A percentile compares a stretch with the other conserved stretches of the same genome.
Evolutionary conservation across 257 asterid species (phyloP).

Genomic region (Eucommia ulmoides): DNA sequence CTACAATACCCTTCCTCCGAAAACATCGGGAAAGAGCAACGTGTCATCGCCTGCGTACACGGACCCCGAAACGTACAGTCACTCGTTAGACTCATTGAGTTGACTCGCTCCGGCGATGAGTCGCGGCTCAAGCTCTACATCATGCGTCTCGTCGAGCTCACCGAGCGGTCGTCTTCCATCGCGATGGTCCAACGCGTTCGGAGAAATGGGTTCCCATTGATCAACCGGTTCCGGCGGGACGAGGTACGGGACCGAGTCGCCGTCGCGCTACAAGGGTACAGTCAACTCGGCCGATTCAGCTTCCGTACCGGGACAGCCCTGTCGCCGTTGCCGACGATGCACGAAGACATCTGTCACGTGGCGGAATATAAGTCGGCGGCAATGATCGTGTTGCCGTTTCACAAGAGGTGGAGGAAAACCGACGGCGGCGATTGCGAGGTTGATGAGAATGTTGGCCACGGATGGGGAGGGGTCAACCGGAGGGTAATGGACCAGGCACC

Average conservation of each 20-base stretch:
- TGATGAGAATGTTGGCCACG: conserved; percentile 16
- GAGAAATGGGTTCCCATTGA: conserved; percentile 7
- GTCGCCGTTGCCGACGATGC: conserved; percentile 19
- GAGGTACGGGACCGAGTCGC: conserved; percentile 5
- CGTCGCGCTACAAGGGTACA: conserved; percentile 9
- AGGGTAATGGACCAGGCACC: not conserved
- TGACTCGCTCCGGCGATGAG: not conserved
- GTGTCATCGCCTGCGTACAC: not conserved
- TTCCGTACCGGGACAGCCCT: conserved; percentile 19
- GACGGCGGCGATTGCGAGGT: conserved; percentile 7
- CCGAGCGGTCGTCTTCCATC: conserved; percentile 8
- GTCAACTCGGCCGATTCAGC: conserved; percentile 11
- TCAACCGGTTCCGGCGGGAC: conserved; percentile 3
- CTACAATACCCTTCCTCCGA: too few relatives aligned
- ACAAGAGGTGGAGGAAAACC: conserved; percentile 20
- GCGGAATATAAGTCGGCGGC: conserved; percentile 21
- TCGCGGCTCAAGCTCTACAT: conserved; percentile 1
- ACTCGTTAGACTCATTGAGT: conserved; percentile 4
- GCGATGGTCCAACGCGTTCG: conserved; percentile 10
- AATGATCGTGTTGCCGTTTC: conserved; percentile 17
- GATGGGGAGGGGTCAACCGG: not conserved
- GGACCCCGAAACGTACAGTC: conserved; percentile 5
- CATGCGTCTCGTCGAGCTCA: conserved; percentile 7
- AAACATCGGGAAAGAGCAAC: not conserved
- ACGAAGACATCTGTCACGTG: conserved; percentile 25